Evolutionary conservation across 352 stramenopile species (phyloP).

Genomic region (Phytophthora pini): DNA sequence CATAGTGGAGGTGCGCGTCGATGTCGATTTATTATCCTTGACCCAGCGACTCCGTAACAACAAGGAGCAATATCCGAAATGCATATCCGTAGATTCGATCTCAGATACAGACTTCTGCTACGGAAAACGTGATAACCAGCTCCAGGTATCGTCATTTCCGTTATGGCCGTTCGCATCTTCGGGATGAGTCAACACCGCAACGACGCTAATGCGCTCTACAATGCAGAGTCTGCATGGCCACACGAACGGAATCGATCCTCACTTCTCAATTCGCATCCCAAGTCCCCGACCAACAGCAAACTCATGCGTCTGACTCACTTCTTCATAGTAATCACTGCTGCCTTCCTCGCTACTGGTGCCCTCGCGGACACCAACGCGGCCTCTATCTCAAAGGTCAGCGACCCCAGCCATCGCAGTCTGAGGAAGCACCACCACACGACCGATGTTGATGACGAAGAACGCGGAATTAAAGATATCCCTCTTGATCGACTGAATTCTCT

Average conservation of each 20-base stretch:
- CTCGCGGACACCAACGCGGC: not conserved
- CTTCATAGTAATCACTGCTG: not conserved
- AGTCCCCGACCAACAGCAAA: not conserved
- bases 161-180: not conserved
- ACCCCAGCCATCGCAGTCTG: not conserved
- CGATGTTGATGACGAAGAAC: not conserved
- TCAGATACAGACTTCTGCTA: not conserved
- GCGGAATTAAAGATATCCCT: not conserved
- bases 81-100: not conserved
- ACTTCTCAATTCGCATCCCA: not conserved
- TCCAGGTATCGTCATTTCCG: not conserved
- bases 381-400: not conserved
- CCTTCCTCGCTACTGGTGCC: not conserved
- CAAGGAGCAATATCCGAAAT: not conserved
- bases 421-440: not conserved
- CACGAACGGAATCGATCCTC: not conserved
- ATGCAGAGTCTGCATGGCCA: too few relatives aligned
- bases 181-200: too few relatives aligned
- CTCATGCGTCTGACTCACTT: not conserved
- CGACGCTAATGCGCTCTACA: too few relatives aligned
- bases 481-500: not conserved
- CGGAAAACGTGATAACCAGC: not conserved
- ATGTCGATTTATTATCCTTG: too few relatives aligned
- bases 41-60: too few relatives aligned
- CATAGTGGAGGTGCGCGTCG: too few relatives aligned